phyloP scores from a whole-genome alignment of 73 alveolate species.

The Durusdinium trenchii region DNA sequence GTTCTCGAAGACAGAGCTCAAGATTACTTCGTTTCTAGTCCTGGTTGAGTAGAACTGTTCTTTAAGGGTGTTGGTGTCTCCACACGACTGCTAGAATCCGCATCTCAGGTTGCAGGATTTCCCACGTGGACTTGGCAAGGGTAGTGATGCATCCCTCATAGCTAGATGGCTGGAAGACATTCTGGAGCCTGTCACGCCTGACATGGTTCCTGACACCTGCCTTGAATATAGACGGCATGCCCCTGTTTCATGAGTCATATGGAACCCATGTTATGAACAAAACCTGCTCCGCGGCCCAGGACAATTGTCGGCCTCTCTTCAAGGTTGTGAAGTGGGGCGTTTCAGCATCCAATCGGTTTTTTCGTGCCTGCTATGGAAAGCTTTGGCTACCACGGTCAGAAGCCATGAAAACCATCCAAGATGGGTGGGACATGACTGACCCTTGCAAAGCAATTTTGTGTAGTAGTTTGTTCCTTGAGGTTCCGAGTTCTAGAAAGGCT shows the following conservation, averaged over 20 bases:
- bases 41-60: no score
- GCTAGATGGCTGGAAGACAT: neutral
- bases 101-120: conserved; percentile 9
- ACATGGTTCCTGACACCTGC: neutral
- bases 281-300: neutral
- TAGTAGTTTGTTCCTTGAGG: neutral
- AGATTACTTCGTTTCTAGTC: neutral
- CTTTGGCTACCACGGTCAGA: conserved; percentile 9
- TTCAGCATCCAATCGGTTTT: neutral
- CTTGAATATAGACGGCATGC: neutral
- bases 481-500: neutral
- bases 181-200: neutral
- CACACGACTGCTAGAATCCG: no score
- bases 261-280: neutral
- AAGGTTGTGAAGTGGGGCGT: neutral
- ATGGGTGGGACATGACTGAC: neutral
- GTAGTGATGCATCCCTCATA: neutral
- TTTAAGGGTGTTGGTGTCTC: no score
- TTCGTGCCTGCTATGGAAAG: neutral
- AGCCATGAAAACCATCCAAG: neutral
- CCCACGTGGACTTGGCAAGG: conserved; percentile 18
- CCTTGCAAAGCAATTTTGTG: neutral
- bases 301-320: neutral
- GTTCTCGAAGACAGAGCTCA: neutral
- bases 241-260: neutral